A percentile compares a stretch with the other conserved stretches of the same genome.
phyloP scores from a whole-genome alignment of 805 yeast genomes.

The Starmerella bombi region DNA sequence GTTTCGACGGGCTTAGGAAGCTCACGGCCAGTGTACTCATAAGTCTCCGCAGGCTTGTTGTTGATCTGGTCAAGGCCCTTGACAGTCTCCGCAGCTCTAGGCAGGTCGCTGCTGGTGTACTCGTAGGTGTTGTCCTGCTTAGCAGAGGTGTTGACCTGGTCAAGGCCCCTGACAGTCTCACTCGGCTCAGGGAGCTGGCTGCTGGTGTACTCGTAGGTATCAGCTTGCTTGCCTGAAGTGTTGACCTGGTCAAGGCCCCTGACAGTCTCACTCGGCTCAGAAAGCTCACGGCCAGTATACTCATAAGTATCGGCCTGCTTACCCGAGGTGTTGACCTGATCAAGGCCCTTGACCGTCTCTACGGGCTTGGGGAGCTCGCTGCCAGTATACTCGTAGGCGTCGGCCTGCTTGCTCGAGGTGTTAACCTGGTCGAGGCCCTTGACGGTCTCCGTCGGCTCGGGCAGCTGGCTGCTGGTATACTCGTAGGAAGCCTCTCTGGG shows the following conservation, averaged over 20 bases:
- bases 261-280: conserved; percentile 1
- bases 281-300: background rate
- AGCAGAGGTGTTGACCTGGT: background rate
- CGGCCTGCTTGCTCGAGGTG: background rate
- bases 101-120: background rate
- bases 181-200: background rate
- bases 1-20: background rate
- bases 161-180: background rate
- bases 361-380: background rate
- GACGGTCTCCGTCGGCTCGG: conserved; percentile 1
- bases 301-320: background rate
- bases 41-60: background rate
- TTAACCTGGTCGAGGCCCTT: no score
- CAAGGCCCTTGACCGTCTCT: background rate
- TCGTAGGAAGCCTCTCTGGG: background rate
- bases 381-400: conserved; percentile 1
- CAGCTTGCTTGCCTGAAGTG: background rate
- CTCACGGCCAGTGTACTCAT: background rate
- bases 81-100: conserved; percentile 1
- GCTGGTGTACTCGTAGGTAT: conserved; percentile 1
- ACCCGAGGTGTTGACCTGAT: background rate
- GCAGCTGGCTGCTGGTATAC: background rate
- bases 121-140: no score
- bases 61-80: conserved; percentile 2
- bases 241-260: background rate